Base-by-base conservation (phyloP, 768 basidiomycete species). In the Hirschioporus abietinus region DNA sequence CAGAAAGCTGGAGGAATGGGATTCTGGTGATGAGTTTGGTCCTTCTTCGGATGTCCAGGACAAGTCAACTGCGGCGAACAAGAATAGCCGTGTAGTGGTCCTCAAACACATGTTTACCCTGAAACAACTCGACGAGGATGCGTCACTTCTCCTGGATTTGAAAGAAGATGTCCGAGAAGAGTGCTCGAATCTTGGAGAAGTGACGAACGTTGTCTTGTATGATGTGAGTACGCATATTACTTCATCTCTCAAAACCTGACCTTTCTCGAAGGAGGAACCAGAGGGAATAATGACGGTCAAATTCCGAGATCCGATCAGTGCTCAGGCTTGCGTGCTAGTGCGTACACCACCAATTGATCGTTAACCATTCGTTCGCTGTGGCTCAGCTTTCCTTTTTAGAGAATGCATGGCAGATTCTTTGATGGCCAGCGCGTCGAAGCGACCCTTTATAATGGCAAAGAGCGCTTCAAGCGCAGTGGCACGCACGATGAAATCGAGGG, bases 131-230 rank as follows among this genome's bases (percentile, higher is more conserved):
- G 89, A 93, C 35, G 87, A 95, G 70, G 95, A 99, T 72, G 80
- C 92, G 0, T 83, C 92, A 7, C 78, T 98, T 26, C 78, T 98
- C 23, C 84, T 99, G 17, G 96, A 99, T 71, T 83, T 98, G 64
- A 98, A 98, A 74, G 95, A 97, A 73, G 96, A 99, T 70, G 95
- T 99, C 20, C 86, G 96, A 65, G 95, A 96, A 35, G 96, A 99
- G 74, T 95, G 95, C 69, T 87, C 91, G 63, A 84, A 84, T 0
- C 76, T 99, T 15, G 97, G 97, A 30, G 93, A 96, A 71, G 97
- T 99, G 4, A 99, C 97, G 0, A 98, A 95, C 71, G 92, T 98
- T 0, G 88, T 94, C 34, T 77, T 99, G 57, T 99, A 96, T 73
- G 96, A 99, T 78, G 96, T 96, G 76, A 76, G 92, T 82, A 12